These are phyloP conservation scores for Hysterangium stoloniferum DNA, from an alignment of 768 basidiomycete genomes.

Conservation along the genomic window DNA sequence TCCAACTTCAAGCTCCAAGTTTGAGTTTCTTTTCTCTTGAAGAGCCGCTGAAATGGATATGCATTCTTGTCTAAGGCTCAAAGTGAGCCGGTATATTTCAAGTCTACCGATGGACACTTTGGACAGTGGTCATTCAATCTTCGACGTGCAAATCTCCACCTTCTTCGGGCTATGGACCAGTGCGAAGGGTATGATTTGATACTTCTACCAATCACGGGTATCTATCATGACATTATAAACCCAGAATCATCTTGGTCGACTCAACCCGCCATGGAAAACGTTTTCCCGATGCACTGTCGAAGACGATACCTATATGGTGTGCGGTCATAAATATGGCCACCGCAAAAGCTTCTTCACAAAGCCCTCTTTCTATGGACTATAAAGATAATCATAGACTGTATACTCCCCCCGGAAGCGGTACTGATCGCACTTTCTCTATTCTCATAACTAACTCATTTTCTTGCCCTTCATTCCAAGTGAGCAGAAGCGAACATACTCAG, in stretches of 20 bases:
- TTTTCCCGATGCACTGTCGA: slow-evolving; percentile 88
- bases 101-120: slow-evolving; percentile 85
- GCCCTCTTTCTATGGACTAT: slow-evolving; percentile 4
- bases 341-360: slow-evolving; percentile 17
- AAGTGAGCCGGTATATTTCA: slow-evolving; percentile 62
- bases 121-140: slow-evolving; percentile 82
- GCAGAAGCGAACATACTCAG: slow-evolving; percentile 69
- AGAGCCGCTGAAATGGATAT: slow-evolving; percentile 13
- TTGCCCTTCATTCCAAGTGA: slow-evolving; percentile 32
- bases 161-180: slow-evolving; percentile 50
- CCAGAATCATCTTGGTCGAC: slow-evolving; percentile 79
- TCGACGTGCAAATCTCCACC: slow-evolving; percentile 74
- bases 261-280: slow-evolving; percentile 91
- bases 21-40: slow-evolving; percentile 24
- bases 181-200: slow-evolving; percentile 47
- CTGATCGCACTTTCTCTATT: neutral
- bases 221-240: slow-evolving; percentile 10
- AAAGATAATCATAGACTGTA: slow-evolving; percentile 55
- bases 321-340: slow-evolving; percentile 72
- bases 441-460: neutral
- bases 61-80: slow-evolving; percentile 10
- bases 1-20: slow-evolving; percentile 14
- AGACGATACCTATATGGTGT: slow-evolving; percentile 95
- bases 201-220: neutral
- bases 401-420: slow-evolving; percentile 47